Percentiles rank a stretch among this genome's conserved stretches.
Conservation (phyloP, 108 stramenopile species). For the Asterionellopsis glacialis region DNA sequence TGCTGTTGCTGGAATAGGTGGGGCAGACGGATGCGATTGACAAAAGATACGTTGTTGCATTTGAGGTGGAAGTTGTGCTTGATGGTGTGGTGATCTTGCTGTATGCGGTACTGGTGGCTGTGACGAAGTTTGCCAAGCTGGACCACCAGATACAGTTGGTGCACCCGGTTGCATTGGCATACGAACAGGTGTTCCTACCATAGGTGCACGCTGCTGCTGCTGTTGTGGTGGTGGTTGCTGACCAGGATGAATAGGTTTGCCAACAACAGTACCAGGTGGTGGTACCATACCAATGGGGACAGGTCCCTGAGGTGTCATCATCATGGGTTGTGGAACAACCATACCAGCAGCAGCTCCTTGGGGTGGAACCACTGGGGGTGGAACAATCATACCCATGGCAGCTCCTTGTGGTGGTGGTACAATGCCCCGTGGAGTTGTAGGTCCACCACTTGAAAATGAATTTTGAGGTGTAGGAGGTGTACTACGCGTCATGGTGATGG, state of each 20-base stretch:
- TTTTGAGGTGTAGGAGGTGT: constrained; percentile 31
- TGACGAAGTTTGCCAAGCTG: neutral
- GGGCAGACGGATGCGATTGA: constrained; percentile 60
- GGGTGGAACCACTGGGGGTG: constrained; percentile 6
- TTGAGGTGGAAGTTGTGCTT: constrained; percentile 4
- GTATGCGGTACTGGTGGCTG: constrained; percentile 23
- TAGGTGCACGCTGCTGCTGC: constrained; percentile 1
- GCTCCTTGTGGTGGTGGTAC: constrained; percentile 7
- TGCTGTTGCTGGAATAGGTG: constrained; percentile 54
- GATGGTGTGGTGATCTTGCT: constrained; percentile 2
- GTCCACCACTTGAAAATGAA: constrained; percentile 9
- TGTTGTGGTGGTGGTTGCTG: constrained; percentile 9
- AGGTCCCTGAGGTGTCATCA: constrained; percentile 1
- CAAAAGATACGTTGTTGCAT: constrained; percentile 24
- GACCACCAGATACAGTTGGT: too few species aligned
- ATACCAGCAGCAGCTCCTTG: neutral
- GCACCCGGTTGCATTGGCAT: constrained; percentile 22
- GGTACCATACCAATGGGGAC: constrained; percentile 2
- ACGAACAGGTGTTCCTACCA: neutral
- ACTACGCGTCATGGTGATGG: neutral
- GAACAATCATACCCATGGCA: constrained; percentile 7
- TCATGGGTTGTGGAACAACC: constrained; percentile 13
- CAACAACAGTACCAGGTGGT: neutral
- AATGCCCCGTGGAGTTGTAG: neutral
- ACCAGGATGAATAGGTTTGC: neutral